phyloP scores from a whole-genome alignment of 2,329 filamentous ascomycete genomes.

The Colletotrichum agaves region DNA sequence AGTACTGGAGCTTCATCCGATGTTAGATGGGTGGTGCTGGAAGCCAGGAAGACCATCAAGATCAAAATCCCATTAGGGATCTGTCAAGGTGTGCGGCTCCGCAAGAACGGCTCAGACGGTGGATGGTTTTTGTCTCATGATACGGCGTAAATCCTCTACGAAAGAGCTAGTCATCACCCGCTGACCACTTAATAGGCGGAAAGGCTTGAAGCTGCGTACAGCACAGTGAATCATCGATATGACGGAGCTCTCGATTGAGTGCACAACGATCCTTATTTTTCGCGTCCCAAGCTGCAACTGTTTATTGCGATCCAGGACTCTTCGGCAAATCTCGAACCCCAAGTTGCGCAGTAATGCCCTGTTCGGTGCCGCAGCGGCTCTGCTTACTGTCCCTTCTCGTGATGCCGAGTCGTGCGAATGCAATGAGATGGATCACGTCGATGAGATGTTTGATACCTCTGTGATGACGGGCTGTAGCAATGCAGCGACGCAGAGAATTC shows the following conservation, averaged over 20 bases:
- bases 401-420: background rate
- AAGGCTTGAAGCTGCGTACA: background rate
- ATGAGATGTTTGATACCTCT: background rate
- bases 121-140: slow-evolving; percentile 8
- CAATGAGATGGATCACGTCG: background rate
- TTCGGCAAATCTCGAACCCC: background rate
- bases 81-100: slow-evolving; percentile 29
- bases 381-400: background rate
- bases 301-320: background rate
- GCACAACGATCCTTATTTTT: slow-evolving; percentile 4
- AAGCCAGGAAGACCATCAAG: background rate
- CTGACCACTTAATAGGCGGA: background rate
- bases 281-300: background rate
- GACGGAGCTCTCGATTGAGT: background rate
- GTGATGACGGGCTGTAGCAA: background rate
- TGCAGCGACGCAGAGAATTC: background rate
- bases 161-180: background rate
- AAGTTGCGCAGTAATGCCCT: background rate
- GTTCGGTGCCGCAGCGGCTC: background rate
- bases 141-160: background rate
- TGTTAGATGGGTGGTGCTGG: slow-evolving; percentile 14
- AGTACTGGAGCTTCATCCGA: background rate
- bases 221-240: background rate
- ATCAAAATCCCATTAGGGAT: background rate
- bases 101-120: slow-evolving; percentile 14